These are phyloP conservation scores for Astrephomene gubernaculifera DNA, from an alignment of 139 green algal genomes.

Conservation along the genomic window DNA sequence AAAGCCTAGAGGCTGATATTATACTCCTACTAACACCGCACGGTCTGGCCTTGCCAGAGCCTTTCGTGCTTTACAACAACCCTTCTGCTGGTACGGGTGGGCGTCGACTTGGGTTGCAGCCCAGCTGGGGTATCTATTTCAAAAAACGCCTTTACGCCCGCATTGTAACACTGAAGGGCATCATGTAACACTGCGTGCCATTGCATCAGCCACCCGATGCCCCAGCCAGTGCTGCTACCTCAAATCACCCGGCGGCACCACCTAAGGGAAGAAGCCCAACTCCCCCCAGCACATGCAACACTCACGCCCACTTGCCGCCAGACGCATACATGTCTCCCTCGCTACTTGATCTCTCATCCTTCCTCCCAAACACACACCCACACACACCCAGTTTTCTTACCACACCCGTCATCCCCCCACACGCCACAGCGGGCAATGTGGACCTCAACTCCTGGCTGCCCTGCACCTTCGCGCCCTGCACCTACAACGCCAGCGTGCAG, in stretches of 20 bases:
- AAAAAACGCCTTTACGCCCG: background rate
- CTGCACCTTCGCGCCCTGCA: slow-evolving; percentile 23
- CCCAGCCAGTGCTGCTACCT: background rate
- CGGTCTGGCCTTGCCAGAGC: background rate
- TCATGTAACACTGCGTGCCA: background rate
- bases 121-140: background rate
- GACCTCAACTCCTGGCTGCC: background rate
- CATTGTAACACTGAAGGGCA: too few relatives aligned
- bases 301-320: too few relatives aligned
- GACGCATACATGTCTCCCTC: background rate
- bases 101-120: background rate
- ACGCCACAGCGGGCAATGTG: background rate
- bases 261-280: too few relatives aligned
- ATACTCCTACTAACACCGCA: background rate
- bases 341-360: background rate
- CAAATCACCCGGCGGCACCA: too few relatives aligned
- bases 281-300: too few relatives aligned
- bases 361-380: background rate
- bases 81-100: background rate
- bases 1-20: background rate
- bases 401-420: too few relatives aligned
- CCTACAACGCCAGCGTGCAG: background rate
- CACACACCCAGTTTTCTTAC: background rate
- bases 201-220: background rate
- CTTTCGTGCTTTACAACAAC: slow-evolving; percentile 25